Evolutionary conservation across 1,284 basidiomycete genomes (phyloP), one percentile per base, ranked within the genome.

Genomic region (Leccinum subspadiceum): DNA sequence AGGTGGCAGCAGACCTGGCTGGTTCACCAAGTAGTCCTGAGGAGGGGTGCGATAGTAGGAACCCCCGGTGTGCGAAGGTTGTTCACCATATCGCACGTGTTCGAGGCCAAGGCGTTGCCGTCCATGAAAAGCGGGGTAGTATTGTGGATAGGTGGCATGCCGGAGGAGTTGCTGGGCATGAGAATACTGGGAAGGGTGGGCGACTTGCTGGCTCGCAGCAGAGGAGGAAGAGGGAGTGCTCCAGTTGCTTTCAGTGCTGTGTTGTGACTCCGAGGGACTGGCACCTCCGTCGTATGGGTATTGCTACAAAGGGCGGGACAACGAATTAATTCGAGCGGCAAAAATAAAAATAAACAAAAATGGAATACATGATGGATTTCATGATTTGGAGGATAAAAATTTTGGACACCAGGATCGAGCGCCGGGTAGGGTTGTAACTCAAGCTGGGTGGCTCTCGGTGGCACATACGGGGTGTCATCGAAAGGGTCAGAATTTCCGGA

Each of bases 391-490:
- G 64, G 54, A 59, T 65, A 63, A 37, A 60, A 49, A 54, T 56
- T 56, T 29, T 13, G 13, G 22, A 37, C 8, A n/a, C 62, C 62
- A 54, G 68, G 63, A 55, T 68, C 55, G 22, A 58, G 58, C 53
- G 60, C 60, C 58, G 63, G 53, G 52, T 65, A 68, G 22, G 31
- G 0, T 6, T 62, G 62, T 15, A 58, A 59, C 62, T 66, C 62
- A 53, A 68, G 54, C 56, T 69, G 70, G 3, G 51, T 22, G 20
- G 48, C 3, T 37, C 73, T 68, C n/a, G 70, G 72, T 48, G 70
- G 70, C 49, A 72, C 61, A 53, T 75, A 72, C 0, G 70, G 73
- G 1, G 72, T 8, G 8, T 72, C 72, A 56, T 70, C 63, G 48
- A 68, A 70, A 15, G 60, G 41, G n/a, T 71, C 65, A 53, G 64